Evolutionary conservation across 2,329 filamentous ascomycete genomes (phyloP), one percentile per base, ranked within the genome.

Genomic region (Penicillium sp.): DNA sequence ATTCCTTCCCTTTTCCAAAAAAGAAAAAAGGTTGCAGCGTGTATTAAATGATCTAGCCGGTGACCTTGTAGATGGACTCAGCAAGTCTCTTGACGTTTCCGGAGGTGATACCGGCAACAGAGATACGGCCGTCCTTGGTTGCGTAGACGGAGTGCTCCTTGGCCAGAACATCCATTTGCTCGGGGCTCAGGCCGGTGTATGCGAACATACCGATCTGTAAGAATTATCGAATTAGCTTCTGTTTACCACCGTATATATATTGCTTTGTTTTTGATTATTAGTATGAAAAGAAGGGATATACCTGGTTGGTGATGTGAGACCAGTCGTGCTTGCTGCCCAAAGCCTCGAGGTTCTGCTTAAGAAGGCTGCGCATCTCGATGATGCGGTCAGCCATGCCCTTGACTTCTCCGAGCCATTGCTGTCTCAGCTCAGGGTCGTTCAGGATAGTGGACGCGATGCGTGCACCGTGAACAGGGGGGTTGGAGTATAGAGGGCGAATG

Each of bases 321-420:
- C 94, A 99, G 81, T 97, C 90, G 77, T 95, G 91, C 83, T 91
- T 91, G 81, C 89, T 94, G 72, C 93, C 93, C 61, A 97, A 85
- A 77, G 89, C 87, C 84, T 97, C 90, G 56, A 99, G 86, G 81
- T 97, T 95, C 68, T 91, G 84, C 84, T 94, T 95, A 71, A 99
- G 86, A 55, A 96, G 85, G 60, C 90, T 87, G 67, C 94, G 90
- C 94, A 99, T 99, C 76, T 86, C 90, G 78, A 99, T 97, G 82
- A 99, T 99, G 72, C 94, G 92, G 78, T 97, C 91, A 61, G 94
- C 94, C 94, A 99, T 99, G 67, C 83, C 90, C 87, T 97, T 96
- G 77, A 99, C 91, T 80, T 99, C 94, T 59, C 81, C 85, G 54
- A 97, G 85, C 94, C 94, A 99, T 79, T 97, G 91, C 78, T 90